phyloP scores from a whole-genome alignment of 352 stramenopile species.

The Halophytophthora polymorphica region DNA sequence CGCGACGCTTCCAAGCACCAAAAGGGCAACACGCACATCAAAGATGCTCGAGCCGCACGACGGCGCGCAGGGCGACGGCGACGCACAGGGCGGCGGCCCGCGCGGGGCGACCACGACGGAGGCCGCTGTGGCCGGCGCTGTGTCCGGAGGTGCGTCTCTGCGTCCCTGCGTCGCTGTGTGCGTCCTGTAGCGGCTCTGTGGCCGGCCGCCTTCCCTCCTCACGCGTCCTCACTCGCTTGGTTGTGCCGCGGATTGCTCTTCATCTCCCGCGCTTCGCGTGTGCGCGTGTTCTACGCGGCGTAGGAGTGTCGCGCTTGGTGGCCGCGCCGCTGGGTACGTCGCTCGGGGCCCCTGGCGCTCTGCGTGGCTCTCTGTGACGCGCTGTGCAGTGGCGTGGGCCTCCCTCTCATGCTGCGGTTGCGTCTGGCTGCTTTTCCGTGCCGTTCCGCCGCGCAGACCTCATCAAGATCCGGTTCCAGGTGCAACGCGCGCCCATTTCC shows the following conservation, averaged over 20 bases:
- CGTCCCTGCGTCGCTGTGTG: neutral
- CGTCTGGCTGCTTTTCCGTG: neutral
- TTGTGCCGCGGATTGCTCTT: neutral
- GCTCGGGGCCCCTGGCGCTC: neutral
- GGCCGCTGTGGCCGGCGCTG: conserved; percentile 53
- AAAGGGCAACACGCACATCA: conserved; percentile 14
- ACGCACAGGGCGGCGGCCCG: conserved; percentile 5
- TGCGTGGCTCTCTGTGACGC: too few species aligned
- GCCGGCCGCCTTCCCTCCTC: neutral
- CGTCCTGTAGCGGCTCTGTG: neutral
- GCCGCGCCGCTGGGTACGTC: conserved; percentile 61
- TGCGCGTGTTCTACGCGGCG: neutral
- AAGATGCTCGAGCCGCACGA: too few species aligned
- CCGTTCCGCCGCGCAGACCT: conserved; percentile 33
- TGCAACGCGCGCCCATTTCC: conserved; percentile 58
- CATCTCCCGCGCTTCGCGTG: conserved; percentile 1
- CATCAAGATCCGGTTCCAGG: conserved; percentile 83
- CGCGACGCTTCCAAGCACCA: neutral
- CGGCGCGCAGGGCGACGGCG: conserved; percentile 6
- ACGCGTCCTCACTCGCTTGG: neutral
- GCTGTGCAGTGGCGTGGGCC: neutral
- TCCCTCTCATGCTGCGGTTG: neutral
- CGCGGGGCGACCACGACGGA: conserved; percentile 37
- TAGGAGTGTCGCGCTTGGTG: conserved; percentile 60
- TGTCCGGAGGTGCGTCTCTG: conserved; percentile 48